Conservation (phyloP, 106 monocot genomes). For the Alisma plantagoaquatica region DNA sequence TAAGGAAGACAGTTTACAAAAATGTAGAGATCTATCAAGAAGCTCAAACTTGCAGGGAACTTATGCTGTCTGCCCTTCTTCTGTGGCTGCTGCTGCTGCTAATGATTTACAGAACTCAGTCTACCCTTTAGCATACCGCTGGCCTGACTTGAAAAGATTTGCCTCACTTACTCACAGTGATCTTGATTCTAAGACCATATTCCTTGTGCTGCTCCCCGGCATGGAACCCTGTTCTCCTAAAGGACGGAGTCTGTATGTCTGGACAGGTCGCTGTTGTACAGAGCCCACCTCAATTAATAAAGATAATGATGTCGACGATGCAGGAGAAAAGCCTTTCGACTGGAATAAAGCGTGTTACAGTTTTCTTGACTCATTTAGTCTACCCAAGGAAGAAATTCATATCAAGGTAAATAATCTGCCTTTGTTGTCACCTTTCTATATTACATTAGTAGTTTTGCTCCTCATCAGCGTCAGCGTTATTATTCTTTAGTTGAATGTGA, state of each 20-base stretch:
- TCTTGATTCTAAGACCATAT: conserved; percentile 45
- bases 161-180: conserved; percentile 20
- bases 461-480: no score
- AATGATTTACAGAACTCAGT: neutral
- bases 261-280: conserved; percentile 42
- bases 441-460: no score
- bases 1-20: conserved; percentile 6
- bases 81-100: conserved; percentile 3
- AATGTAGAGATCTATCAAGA: neutral
- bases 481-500: no score
- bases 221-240: conserved; percentile 4
- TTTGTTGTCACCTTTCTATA: no score
- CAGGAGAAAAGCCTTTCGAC: conserved; percentile 21
- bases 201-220: conserved; percentile 36
- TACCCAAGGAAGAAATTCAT: conserved; percentile 34
- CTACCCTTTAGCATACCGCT: conserved; percentile 27
- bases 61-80: conserved; percentile 2
- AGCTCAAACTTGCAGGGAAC: neutral
- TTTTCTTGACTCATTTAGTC: conserved; percentile 45
- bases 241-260: conserved; percentile 47
- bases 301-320: conserved; percentile 5
- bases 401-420: no score
- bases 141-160: conserved; percentile 46
- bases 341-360: conserved; percentile 43
- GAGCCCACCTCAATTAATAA: conserved; percentile 8